A percentile compares a stretch with the other conserved stretches of the same genome.
These are phyloP conservation scores for Colletotrichum salicis DNA, from an alignment of 2,329 filamentous ascomycete species.

Conservation along the genomic window DNA sequence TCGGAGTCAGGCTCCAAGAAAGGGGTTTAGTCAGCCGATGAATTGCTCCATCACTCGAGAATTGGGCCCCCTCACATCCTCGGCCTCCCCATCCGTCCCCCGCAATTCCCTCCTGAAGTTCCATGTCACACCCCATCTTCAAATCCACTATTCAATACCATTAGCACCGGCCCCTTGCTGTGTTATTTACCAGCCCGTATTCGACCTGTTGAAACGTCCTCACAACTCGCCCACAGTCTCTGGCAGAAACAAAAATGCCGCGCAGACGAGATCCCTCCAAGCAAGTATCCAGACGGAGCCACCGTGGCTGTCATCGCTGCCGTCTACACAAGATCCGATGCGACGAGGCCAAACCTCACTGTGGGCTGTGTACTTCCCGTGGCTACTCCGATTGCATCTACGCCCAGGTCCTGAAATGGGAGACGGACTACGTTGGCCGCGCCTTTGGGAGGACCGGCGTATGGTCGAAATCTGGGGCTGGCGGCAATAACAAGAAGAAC, in stretches of 20 bases:
- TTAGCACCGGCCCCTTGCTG: background rate
- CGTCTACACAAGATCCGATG: slow-evolving; percentile 40
- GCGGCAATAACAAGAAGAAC: slow-evolving; percentile 3
- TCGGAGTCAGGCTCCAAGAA: background rate
- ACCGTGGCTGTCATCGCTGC: slow-evolving; percentile 40
- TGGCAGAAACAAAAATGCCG: slow-evolving; percentile 10
- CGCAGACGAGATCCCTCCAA: slow-evolving; percentile 29
- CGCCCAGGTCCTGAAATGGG: slow-evolving; percentile 41
- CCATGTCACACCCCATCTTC: slow-evolving; percentile 11
- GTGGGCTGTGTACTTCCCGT: slow-evolving; percentile 37
- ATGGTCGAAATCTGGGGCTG: slow-evolving; percentile 40
- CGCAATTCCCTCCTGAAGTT: background rate
- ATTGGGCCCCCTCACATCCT: slow-evolving; percentile 1
- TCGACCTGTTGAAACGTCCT: background rate
- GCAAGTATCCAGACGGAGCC: slow-evolving; percentile 36
- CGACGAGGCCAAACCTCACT: slow-evolving; percentile 38
- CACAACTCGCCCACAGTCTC: background rate
- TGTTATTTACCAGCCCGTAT: background rate
- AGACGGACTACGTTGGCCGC: slow-evolving; percentile 42
- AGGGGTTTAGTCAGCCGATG: slow-evolving; percentile 21
- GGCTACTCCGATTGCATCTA: slow-evolving; percentile 37
- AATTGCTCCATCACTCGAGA: slow-evolving; percentile 14
- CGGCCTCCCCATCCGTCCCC: slow-evolving; percentile 3
- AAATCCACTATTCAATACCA: slow-evolving; percentile 4
- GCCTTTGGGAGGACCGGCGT: slow-evolving; percentile 45